A percentile compares a stretch with the other conserved stretches of the same genome.
Evolutionary conservation across 2,329 filamentous ascomycete genomes (phyloP).

Genomic region (Didymellaceae sp.): DNA sequence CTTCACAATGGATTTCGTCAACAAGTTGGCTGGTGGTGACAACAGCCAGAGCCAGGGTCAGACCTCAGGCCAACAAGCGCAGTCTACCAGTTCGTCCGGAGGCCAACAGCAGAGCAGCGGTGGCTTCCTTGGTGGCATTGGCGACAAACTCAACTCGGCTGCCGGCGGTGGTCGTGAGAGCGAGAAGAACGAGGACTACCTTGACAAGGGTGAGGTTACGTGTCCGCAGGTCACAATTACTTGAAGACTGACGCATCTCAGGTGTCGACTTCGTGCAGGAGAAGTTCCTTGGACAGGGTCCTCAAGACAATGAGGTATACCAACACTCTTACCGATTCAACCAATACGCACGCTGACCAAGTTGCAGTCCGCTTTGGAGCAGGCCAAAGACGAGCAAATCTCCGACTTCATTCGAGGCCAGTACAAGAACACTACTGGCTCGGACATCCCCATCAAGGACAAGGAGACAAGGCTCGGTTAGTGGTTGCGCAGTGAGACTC

Average conservation of each 20-base stretch:
- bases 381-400: conserved; percentile 83
- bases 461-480: conserved; percentile 59
- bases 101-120: conserved; percentile 34
- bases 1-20: conserved; percentile 56
- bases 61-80: conserved; percentile 40
- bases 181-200: conserved; percentile 82
- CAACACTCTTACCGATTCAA: background rate
- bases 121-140: conserved; percentile 64
- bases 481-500: background rate
- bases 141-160: conserved; percentile 73
- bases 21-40: conserved; percentile 53
- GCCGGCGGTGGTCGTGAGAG: conserved; percentile 75
- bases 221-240: background rate
- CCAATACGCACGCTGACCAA: conserved; percentile 18
- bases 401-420: conserved; percentile 72
- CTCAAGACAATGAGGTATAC: conserved; percentile 63
- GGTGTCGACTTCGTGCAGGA: conserved; percentile 81
- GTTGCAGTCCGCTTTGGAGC: conserved; percentile 67
- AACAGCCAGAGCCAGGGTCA: conserved; percentile 40
- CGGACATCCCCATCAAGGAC: conserved; percentile 72
- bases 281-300: conserved; percentile 71
- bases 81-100: conserved; percentile 16
- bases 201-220: conserved; percentile 73
- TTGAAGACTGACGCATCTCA: conserved; percentile 45
- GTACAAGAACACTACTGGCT: conserved; percentile 74